Base-by-base conservation (phyloP, 2,329 filamentous ascomycete species). In the Ceratocystis alfenasii region DNA sequence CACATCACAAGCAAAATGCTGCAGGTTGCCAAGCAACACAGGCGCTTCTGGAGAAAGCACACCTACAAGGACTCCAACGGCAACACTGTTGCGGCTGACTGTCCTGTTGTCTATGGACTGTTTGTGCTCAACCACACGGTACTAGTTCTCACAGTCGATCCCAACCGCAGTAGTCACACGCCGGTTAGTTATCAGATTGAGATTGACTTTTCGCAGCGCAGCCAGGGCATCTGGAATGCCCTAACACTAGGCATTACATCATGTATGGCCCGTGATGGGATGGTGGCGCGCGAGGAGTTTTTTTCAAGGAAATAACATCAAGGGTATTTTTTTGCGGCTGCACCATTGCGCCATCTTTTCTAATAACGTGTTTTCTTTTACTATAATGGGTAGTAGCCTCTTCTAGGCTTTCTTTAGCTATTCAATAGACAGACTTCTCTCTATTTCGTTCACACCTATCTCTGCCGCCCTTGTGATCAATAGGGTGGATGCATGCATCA, bases 161-260 rank as follows among this genome's bases (percentile, higher is more conserved):
- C 77, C 0, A 71, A 75, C 22, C 74, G 74, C 62, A 75, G 71
- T 2, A 70, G 73, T 1, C 59, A 71, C 3, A 74, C 73, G n/a
- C 73, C 74, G 63, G 73, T 78, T 41, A 78, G 76, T 68, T 78
- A 75, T 64, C 77, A 78, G 59, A 74, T 78, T n/a, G 74, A 77
- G 59, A 70, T 74, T 25, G 72, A 77, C 59, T 77, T 79, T 57
- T 71, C 72, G 63, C 73, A 77, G 55, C 71, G 71, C 10, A 71
- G 73, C 20, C 76, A 78, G 69, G 74, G 76, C 64, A 73, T 79
- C 25, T 79, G 77, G 77, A 78, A 79, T 68, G 77, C 76, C 1
- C 69, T 79, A 46, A 78, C 77, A 3, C 65, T 77, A 8, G 77
- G 76, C 7, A 72, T 77, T 17, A 59, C 60, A 22, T 53, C 64